Base-by-base conservation (phyloP, 768 basidiomycete genomes). In the Kwoniella bestiolae region DNA sequence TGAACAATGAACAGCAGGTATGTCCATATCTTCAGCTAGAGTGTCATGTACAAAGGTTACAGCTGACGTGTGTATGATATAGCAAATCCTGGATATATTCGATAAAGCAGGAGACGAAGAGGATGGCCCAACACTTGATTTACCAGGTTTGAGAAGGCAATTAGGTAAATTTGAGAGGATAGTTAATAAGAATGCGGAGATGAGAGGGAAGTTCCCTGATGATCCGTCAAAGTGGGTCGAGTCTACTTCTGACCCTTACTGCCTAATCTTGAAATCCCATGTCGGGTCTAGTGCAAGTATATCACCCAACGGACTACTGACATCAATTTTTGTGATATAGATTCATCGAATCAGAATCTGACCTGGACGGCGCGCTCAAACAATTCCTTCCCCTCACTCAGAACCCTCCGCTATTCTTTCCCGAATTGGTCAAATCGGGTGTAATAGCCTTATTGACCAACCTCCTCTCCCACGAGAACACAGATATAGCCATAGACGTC, bases 271-370 rank as follows among this genome's bases (percentile, higher is more conserved):
- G n/a, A n/a, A n/a, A n/a, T n/a, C n/a, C n/a, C n/a, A n/a, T n/a
- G n/a, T n/a, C n/a, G n/a, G n/a, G n/a, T n/a, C n/a, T n/a, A n/a
- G n/a, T n/a, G n/a, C n/a, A n/a, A n/a, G n/a, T n/a, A n/a, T n/a
- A n/a, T n/a, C n/a, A n/a, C n/a, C n/a, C n/a, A n/a, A n/a, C n/a
- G n/a, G n/a, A n/a, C n/a, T n/a, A n/a, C n/a, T n/a, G n/a, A n/a
- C n/a, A n/a, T n/a, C n/a, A 38, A 38, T n/a, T 28, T 63, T 41
- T 1, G 25, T 16, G 5, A 29, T n/a, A 38, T 60, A 98, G 95
- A 81, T 99, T 98, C 85, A 97, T 99, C 72, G 96, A 98, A 79
- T 98, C 96, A 1, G 96, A 99, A 84, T 91, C 92, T 26, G 93
- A 96, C 76, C 86, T 99, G 5, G 94, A 98, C 77, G 83, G 84